Conservation (phyloP, 805 yeast species). For the Candida qinlingensis region DNA sequence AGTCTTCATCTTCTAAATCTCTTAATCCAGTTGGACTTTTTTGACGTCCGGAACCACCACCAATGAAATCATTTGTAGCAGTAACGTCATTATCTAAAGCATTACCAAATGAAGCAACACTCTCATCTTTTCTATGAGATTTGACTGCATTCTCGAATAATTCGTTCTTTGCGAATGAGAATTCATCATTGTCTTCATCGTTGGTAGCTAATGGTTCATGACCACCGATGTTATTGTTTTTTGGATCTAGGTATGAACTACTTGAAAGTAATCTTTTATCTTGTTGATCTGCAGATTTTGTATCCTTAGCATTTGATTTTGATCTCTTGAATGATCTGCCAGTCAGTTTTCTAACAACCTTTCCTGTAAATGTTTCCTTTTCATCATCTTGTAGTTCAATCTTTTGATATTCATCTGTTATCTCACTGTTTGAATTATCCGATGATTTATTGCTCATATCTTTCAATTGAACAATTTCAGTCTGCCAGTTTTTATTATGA, state of each 20-base stretch:
- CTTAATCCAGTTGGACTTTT: not conserved
- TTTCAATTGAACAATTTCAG: slow-evolving; percentile 33
- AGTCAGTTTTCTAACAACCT: slow-evolving; percentile 37
- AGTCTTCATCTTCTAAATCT: not conserved
- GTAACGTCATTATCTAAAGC: slow-evolving; percentile 11
- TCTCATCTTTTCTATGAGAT: slow-evolving; percentile 14
- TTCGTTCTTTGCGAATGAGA: slow-evolving; percentile 7
- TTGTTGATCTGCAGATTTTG: slow-evolving; percentile 9
- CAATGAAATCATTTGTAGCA: slow-evolving; percentile 21
- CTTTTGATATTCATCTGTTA: slow-evolving; percentile 22
- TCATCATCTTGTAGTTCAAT: slow-evolving; percentile 30
- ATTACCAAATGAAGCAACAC: slow-evolving; percentile 18
- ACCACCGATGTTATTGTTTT: not conserved
- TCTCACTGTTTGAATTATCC: slow-evolving; percentile 11
- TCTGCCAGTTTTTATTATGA: slow-evolving; percentile 71
- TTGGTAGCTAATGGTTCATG: not conserved
- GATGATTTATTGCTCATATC: slow-evolving; percentile 12
- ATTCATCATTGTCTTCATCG: slow-evolving; percentile 5
- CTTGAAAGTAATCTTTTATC: slow-evolving; percentile 15
- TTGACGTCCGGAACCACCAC: not conserved
- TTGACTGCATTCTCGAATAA: slow-evolving; percentile 6
- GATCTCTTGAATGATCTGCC: slow-evolving; percentile 23
- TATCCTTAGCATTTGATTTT: slow-evolving; percentile 9
- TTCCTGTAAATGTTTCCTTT: slow-evolving; percentile 36
- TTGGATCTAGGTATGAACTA: slow-evolving; percentile 3